Percentiles rank a stretch among this genome's conserved stretches.
These are phyloP conservation scores for Jacaranda mimosifolia DNA, from an alignment of 257 asterid species.

Conservation along the genomic window DNA sequence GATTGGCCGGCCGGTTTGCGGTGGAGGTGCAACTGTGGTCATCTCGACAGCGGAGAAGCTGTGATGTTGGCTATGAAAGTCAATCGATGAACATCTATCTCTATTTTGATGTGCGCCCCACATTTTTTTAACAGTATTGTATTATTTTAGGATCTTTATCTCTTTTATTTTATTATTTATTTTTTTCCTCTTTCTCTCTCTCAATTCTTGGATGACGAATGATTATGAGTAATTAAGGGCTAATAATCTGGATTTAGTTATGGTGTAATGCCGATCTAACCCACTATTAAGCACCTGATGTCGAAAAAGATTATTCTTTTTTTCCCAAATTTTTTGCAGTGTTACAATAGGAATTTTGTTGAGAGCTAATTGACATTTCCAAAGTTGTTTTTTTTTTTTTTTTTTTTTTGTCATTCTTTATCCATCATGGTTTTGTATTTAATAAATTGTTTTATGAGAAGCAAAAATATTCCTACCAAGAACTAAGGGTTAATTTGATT, in stretches of 20 bases:
- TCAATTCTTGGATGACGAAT: neutral
- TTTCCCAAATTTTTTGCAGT: neutral
- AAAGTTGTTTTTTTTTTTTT: neutral
- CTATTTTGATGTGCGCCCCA: slow-evolving; percentile 46
- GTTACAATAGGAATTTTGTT: neutral
- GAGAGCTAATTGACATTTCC: neutral
- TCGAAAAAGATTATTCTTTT: neutral
- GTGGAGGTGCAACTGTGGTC: slow-evolving; percentile 59
- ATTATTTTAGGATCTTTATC: neutral
- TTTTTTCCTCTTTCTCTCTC: neutral
- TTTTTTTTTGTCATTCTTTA: neutral
- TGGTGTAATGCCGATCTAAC: slow-evolving; percentile 1
- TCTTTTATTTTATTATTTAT: neutral
- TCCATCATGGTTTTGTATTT: neutral
- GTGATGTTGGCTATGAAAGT: slow-evolving; percentile 36
- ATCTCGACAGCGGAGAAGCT: slow-evolving; percentile 63
- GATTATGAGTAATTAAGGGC: slow-evolving; percentile 2
- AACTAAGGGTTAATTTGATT: too few species aligned
- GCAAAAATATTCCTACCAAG: too few species aligned
- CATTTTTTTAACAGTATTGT: slow-evolving; percentile 33
- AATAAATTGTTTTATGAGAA: neutral
- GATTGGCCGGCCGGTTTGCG: slow-evolving; percentile 54
- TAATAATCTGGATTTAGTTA: neutral
- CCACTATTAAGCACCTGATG: neutral
- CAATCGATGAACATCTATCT: slow-evolving; percentile 40